Evolutionary conservation across 352 stramenopile genomes (phyloP), one percentile per base, ranked within the genome.

Genomic region (Pythium chondricola): DNA sequence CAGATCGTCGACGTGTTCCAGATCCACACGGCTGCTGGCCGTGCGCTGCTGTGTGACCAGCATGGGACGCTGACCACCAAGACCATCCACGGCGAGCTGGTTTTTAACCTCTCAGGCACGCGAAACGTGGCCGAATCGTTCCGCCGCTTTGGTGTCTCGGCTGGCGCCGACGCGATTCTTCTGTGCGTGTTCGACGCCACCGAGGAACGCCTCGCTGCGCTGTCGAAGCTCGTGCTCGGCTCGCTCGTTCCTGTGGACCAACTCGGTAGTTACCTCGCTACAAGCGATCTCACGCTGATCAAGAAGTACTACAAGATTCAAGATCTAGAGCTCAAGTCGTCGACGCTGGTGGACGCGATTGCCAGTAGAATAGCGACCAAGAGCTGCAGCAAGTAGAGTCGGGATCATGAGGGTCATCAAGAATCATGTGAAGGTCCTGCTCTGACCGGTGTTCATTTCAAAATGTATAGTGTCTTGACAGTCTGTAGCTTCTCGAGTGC

Each of bases 271-370:
- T 69, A 83, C 48, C 46, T 89, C 17, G 70, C 64, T 16, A 43
- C 67, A 7, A 63, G 52, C 11, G 66, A 88, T 46, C 20, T 84
- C 25, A 77, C 71, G 30, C 45, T 67, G 32, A 74, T 93, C 39
- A 80, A 77, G 48, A 90, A 87, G 38, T 85, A 71, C 54, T 93
- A 93, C 73, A 93, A 90, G 55, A 86, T 93, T 38, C 75, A 81
- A 25, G 82, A 93, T 32, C 43, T 74, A 33, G 82, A 93, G 52
- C 69, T 93, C 21, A 67, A 60, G 32, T 58, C 56, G 30, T 85
- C 77, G 45, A 70, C 76, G 21, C 60, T 93, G 3, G 53, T 71
- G 3, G 82, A 93, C 44, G 82, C 82, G 9, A 77, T 85, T 31
- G 65, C 69, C 10, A 85, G 71, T 40, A 73, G 79, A 75, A 93